phyloP scores from a whole-genome alignment of 257 asterid species.

The Nicotiana tabacum region DNA sequence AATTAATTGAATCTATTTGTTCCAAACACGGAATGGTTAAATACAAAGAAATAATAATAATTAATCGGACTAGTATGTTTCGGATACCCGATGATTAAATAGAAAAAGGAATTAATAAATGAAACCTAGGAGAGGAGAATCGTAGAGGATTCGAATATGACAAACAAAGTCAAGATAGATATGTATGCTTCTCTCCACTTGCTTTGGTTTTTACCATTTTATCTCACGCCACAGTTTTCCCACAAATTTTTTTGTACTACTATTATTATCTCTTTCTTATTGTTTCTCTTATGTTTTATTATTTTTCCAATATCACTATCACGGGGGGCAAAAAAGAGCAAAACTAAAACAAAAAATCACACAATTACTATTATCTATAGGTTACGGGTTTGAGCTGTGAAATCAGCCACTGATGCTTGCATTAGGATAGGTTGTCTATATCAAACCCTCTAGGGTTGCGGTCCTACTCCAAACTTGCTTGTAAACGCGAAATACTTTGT shows the following conservation, averaged over 20 bases:
- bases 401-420: no score
- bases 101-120: not conserved
- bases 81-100: not conserved
- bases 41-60: no score
- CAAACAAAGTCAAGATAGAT: constrained; percentile 27
- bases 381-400: no score
- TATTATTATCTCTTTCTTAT: not conserved
- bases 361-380: no score
- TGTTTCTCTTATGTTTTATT: not conserved
- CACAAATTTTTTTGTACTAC: constrained; percentile 6
- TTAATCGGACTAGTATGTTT: no score
- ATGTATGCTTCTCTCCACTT: not conserved
- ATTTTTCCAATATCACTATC: not conserved
- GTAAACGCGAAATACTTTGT: no score
- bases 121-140: constrained; percentile 22
- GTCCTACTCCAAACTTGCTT: no score
- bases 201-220: not conserved
- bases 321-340: not conserved
- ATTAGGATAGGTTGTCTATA: no score
- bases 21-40: no score
- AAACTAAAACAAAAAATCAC: no score
- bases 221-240: constrained; percentile 10
- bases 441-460: no score
- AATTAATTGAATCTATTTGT: no score
- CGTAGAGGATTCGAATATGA: constrained; percentile 8